Evolutionary conservation across 495 filamentous ascomycete species (phyloP).

Genomic region (Penicillium herquei): DNA sequence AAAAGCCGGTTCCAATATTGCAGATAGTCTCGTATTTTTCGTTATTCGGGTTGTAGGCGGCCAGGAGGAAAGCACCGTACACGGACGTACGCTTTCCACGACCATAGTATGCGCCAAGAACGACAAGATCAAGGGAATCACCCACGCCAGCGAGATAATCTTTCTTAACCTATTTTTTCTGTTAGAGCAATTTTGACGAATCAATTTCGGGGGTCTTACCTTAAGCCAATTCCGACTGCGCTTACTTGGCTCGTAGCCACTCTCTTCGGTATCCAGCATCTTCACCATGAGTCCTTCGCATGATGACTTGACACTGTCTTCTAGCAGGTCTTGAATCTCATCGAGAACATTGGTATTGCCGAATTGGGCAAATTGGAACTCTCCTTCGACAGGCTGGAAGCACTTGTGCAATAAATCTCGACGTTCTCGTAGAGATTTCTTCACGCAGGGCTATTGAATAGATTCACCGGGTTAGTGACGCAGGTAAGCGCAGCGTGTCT

Average conservation of each 20-base stretch:
- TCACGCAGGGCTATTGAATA: constrained; percentile 62
- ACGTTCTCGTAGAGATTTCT: constrained; percentile 82
- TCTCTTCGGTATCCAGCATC: constrained; percentile 91
- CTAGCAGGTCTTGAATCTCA: constrained; percentile 86
- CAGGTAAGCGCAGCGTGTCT: not conserved
- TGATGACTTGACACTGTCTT: constrained; percentile 88
- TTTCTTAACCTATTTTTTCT: constrained; percentile 74
- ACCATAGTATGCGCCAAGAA: constrained; percentile 91
- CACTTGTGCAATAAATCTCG: constrained; percentile 71
- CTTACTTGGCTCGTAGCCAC: constrained; percentile 92
- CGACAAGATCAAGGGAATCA: constrained; percentile 94
- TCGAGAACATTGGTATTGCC: constrained; percentile 89
- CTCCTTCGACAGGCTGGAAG: constrained; percentile 76
- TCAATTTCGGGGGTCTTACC: constrained; percentile 41
- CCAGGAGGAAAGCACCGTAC: constrained; percentile 92
- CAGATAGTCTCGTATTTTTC: constrained; percentile 92
- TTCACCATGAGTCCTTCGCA: constrained; percentile 99
- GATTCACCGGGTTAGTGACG: constrained; percentile 3
- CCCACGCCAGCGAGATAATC: constrained; percentile 92
- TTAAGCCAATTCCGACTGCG: constrained; percentile 98
- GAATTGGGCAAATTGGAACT: constrained; percentile 86
- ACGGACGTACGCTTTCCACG: constrained; percentile 92
- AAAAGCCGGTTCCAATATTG: constrained; percentile 98
- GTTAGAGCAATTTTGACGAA: not conserved
- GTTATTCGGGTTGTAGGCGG: constrained; percentile 77